A percentile compares a stretch with the other conserved stretches of the same genome.
Conservation (phyloP, 768 basidiomycete species). For the Mycena leptocephala region DNA sequence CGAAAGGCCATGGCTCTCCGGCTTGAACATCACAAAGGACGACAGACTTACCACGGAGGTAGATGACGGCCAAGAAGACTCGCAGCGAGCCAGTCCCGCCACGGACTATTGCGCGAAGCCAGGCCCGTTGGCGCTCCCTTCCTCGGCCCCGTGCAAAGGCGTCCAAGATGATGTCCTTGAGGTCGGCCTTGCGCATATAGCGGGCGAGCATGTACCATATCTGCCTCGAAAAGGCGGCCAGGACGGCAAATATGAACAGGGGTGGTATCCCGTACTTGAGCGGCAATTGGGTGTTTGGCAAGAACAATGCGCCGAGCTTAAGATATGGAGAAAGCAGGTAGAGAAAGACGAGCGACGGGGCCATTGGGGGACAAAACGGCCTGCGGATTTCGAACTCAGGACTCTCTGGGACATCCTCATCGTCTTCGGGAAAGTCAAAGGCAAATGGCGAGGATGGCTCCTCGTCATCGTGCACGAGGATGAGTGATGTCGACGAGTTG, state of each 20-base stretch:
- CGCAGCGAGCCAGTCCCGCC: constrained; percentile 61
- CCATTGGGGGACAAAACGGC: constrained; percentile 67
- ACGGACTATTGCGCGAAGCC: constrained; percentile 64
- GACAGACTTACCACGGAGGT: constrained; percentile 78
- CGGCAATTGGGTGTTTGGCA: constrained; percentile 66
- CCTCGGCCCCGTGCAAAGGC: constrained; percentile 71
- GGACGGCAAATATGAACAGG: constrained; percentile 67
- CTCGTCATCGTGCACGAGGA: constrained; percentile 74
- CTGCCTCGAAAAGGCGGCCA: constrained; percentile 76
- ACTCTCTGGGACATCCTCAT: constrained; percentile 66
- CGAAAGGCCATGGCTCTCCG: no score
- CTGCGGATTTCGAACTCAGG: constrained; percentile 61
- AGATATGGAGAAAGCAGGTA: constrained; percentile 81
- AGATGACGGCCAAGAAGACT: constrained; percentile 71
- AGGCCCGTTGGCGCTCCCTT: constrained; percentile 62
- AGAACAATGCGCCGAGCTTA: constrained; percentile 78
- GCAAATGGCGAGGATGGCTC: constrained; percentile 58
- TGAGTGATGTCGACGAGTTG: constrained; percentile 69
- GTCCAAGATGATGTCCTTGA: constrained; percentile 78
- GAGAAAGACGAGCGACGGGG: constrained; percentile 73
- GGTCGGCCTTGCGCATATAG: constrained; percentile 75
- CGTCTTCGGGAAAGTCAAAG: constrained; percentile 60
- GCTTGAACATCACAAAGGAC: no score
- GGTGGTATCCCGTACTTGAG: constrained; percentile 66
- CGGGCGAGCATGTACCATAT: constrained; percentile 86